Evolutionary conservation across 768 basidiomycete species (phyloP).

Genomic region (Tulasnella sp.): DNA sequence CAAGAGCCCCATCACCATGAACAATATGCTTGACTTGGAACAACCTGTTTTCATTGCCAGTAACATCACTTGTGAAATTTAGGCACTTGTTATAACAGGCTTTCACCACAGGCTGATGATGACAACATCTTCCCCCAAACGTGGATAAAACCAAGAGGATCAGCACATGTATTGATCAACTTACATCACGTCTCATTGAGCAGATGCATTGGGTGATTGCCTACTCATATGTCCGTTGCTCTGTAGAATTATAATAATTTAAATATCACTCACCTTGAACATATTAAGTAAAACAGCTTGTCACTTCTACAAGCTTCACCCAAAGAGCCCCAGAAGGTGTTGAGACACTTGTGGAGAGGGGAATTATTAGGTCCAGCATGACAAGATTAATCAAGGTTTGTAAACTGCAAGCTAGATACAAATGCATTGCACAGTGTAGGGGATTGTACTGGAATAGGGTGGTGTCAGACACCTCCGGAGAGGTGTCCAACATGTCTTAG

Average conservation of each 20-base stretch:
- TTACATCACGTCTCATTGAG: conserved; percentile 61
- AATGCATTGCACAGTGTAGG: no score
- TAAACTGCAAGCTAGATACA: no score
- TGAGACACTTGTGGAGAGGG: conserved; percentile 65
- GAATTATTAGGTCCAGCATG: conserved; percentile 69
- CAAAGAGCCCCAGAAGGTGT: conserved; percentile 61
- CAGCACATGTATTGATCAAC: conserved; percentile 64
- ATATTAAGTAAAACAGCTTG: conserved; percentile 61
- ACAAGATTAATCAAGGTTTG: background rate
- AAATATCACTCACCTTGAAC: conserved; percentile 71
- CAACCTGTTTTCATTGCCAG: conserved; percentile 70
- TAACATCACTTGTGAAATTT: conserved; percentile 75
- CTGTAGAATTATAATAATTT: conserved; percentile 71
- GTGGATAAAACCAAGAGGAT: conserved; percentile 56
- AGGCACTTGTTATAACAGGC: conserved; percentile 26
- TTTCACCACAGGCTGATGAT: no score
- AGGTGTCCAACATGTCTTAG: no score
- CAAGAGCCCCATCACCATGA: conserved; percentile 64
- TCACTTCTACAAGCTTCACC: conserved; percentile 65
- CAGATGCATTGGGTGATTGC: no score
- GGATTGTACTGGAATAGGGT: no score
- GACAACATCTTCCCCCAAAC: background rate
- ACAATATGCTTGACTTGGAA: conserved; percentile 58
- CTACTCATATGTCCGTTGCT: background rate
- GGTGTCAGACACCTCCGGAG: no score